Percentiles rank a stretch among this genome's conserved stretches.
Conservation (phyloP, 2,329 filamentous ascomycete species). For the Alternaria hordeiaustralica region DNA sequence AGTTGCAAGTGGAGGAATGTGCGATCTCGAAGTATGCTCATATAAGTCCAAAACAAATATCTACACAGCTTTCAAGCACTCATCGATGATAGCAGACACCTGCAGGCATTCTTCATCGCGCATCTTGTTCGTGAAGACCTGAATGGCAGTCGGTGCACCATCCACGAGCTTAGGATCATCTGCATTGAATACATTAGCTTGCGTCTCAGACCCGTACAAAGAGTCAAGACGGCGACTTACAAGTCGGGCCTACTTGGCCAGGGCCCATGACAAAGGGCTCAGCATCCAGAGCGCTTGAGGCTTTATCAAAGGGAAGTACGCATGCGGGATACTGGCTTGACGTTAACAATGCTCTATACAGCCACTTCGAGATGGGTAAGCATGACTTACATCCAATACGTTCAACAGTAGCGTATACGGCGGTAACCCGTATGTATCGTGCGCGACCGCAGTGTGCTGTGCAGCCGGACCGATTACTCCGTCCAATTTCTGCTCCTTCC, state of each 20-base stretch:
- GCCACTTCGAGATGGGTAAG: background rate
- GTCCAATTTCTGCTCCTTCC: constrained; percentile 6
- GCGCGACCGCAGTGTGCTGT: constrained; percentile 5
- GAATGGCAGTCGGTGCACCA: constrained; percentile 1
- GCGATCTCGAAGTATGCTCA: background rate
- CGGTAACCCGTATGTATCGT: constrained; percentile 8
- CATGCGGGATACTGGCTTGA: constrained; percentile 6
- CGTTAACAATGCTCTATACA: background rate
- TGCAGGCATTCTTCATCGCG: constrained; percentile 11
- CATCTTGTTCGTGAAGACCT: constrained; percentile 7
- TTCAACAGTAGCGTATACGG: constrained; percentile 11
- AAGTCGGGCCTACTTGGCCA: constrained; percentile 1
- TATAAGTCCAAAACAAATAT: background rate
- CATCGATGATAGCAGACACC: background rate
- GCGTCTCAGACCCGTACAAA: background rate
- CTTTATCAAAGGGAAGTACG: constrained; percentile 3
- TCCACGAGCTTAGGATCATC: background rate
- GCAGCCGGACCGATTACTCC: constrained; percentile 5
- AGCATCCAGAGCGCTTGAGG: constrained; percentile 2
- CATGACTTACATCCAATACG: constrained; percentile 5
- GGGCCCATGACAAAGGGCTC: constrained; percentile 1
- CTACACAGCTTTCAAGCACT: background rate
- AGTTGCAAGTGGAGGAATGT: background rate
- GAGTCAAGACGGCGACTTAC: background rate
- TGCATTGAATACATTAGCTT: background rate